These are phyloP conservation scores for Stramenopiles sp. DNA, from an alignment of 352 stramenopile species.

Conservation along the genomic window DNA sequence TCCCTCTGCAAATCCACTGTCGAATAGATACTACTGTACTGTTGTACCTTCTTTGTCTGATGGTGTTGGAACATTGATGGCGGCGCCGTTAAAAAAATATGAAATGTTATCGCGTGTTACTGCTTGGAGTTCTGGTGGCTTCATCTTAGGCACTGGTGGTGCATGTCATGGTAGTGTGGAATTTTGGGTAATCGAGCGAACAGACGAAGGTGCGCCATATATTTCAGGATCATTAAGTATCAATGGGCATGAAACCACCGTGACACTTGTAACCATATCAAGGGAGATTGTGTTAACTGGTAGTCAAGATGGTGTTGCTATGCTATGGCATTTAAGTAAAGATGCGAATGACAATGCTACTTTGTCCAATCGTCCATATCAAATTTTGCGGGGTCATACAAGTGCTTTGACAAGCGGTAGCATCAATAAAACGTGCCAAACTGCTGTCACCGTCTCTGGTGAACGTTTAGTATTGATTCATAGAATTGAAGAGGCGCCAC, in stretches of 20 bases:
- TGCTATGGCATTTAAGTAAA: not conserved
- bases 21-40: not conserved
- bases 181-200: not conserved
- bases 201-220: not conserved
- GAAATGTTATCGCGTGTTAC: not conserved
- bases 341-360: not conserved
- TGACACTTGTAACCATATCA: not conserved
- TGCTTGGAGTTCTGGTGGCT: not conserved
- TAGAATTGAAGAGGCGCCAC: not conserved
- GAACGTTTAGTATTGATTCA: not conserved
- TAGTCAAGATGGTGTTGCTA: not conserved
- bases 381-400: not conserved
- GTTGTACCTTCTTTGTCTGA: not conserved
- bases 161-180: not conserved
- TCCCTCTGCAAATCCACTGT: not conserved
- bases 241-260: not conserved
- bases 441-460: not conserved
- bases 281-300: not conserved
- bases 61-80: no score
- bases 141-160: not conserved
- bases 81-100: no score
- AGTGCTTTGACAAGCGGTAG: not conserved
- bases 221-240: not conserved
- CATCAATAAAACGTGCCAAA: constrained; percentile 1
- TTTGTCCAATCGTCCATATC: not conserved